These are phyloP conservation scores for Phytomonas sp. DNA, from an alignment of 208 protist species.

Conservation along the genomic window DNA sequence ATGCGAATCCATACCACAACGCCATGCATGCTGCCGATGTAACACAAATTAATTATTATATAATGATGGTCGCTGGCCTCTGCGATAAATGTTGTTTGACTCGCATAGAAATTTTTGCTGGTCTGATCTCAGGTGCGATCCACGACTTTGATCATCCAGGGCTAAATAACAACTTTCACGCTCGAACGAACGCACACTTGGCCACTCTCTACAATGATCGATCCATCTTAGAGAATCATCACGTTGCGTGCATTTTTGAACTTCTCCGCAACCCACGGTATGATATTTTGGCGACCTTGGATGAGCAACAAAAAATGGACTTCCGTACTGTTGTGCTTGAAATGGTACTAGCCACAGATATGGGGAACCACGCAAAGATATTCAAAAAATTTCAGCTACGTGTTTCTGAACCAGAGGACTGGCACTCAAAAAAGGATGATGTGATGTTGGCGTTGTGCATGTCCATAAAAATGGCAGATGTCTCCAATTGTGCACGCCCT, in stretches of 20 bases:
- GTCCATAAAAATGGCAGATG: slow-evolving; percentile 93
- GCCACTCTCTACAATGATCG: slow-evolving; percentile 92
- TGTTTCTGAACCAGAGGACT: slow-evolving; percentile 69
- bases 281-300: slow-evolving; percentile 80
- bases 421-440: slow-evolving; percentile 72
- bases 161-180: slow-evolving; percentile 95
- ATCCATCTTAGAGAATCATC: slow-evolving; percentile 93
- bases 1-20: slow-evolving; percentile 91
- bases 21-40: slow-evolving; percentile 91
- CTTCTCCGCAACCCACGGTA: slow-evolving; percentile 68
- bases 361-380: slow-evolving; percentile 88
- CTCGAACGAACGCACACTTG: slow-evolving; percentile 85
- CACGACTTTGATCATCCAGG: slow-evolving; percentile 97
- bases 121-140: slow-evolving; percentile 82
- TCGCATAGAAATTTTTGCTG: slow-evolving; percentile 87
- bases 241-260: slow-evolving; percentile 83
- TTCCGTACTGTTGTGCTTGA: slow-evolving; percentile 88
- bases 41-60: slow-evolving; percentile 90
- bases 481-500: slow-evolving; percentile 89
- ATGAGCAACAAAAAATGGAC: slow-evolving; percentile 56
- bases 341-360: slow-evolving; percentile 92
- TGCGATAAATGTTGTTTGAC: slow-evolving; percentile 58
- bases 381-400: slow-evolving; percentile 77
- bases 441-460: slow-evolving; percentile 84
- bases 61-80: slow-evolving; percentile 78